Percentiles rank a stretch among this genome's conserved stretches.
These are phyloP conservation scores for Ajuga reptans DNA, from an alignment of 305 asterid genomes.

Conservation along the genomic window DNA sequence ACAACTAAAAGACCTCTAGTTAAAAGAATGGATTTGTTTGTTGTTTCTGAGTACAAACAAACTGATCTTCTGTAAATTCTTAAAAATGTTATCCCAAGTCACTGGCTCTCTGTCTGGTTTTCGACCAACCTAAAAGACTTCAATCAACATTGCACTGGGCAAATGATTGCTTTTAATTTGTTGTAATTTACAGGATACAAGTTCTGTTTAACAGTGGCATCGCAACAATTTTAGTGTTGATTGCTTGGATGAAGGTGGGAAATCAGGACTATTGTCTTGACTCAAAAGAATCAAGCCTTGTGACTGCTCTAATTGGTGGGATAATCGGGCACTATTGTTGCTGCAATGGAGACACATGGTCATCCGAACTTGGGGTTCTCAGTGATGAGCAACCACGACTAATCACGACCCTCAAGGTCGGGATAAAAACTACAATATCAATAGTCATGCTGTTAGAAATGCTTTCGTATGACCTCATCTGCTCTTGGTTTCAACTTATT, in stretches of 20 bases:
- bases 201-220: constrained; percentile 78
- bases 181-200: constrained; percentile 58
- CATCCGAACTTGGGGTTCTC: constrained; percentile 91
- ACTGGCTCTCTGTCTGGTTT: neutral
- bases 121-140: neutral
- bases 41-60: neutral
- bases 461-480: neutral
- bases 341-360: constrained; percentile 95
- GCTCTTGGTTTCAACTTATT: neutral
- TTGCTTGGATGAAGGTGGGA: constrained; percentile 56
- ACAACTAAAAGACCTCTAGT: neutral
- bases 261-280: constrained; percentile 62
- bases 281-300: constrained; percentile 54
- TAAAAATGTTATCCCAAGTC: neutral
- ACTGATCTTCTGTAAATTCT: neutral
- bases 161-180: neutral
- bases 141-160: neutral
- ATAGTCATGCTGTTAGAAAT: neutral
- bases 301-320: constrained; percentile 62
- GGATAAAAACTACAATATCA: neutral
- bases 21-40: neutral
- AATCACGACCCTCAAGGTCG: constrained; percentile 78
- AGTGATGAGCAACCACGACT: constrained; percentile 78
- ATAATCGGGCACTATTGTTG: constrained; percentile 89
- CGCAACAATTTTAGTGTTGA: constrained; percentile 50